phyloP scores from a whole-genome alignment of 116 monocot genomes.

The Zostera marina region DNA sequence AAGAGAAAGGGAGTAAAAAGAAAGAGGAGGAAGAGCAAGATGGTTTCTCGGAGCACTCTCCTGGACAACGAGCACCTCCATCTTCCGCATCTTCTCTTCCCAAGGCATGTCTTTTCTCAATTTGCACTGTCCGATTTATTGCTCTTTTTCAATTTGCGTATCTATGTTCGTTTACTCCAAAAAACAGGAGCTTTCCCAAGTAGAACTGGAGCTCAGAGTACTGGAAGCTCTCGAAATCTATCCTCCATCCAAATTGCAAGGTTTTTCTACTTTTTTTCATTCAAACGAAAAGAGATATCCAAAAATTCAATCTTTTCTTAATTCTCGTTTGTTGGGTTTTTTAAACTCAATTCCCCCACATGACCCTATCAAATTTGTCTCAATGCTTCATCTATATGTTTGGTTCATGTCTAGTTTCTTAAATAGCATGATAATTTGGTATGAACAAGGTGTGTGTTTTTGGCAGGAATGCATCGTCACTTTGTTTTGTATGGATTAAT shows the following conservation, averaged over 20 bases:
- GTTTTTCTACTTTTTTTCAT: slow-evolving; percentile 6
- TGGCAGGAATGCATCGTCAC: slow-evolving; percentile 74
- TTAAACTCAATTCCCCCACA: neutral
- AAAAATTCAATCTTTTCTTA: too few relatives aligned
- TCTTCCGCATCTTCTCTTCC: slow-evolving; percentile 46
- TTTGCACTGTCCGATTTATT: neutral
- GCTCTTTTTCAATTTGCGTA: neutral
- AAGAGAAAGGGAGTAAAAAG: slow-evolving; percentile 5
- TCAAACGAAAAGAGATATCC: too few relatives aligned
- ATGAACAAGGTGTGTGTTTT: neutral
- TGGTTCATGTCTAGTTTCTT: slow-evolving; percentile 3
- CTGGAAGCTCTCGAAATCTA: slow-evolving; percentile 79
- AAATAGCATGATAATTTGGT: neutral
- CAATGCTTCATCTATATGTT: neutral
- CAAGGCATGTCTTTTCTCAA: slow-evolving; percentile 10
- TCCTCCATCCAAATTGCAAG: slow-evolving; percentile 60
- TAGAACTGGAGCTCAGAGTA: slow-evolving; percentile 63
- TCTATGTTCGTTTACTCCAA: neutral
- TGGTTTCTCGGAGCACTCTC: slow-evolving; percentile 33
- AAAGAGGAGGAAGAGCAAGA: slow-evolving; percentile 37
- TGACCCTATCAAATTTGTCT: neutral
- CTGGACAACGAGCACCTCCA: slow-evolving; percentile 25
- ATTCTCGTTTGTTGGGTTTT: neutral
- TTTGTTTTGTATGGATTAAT: slow-evolving; percentile 87
- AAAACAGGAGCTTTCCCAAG: slow-evolving; percentile 60